Percentiles rank a stretch among this genome's conserved stretches.
Conservation (phyloP, 2,329 filamentous ascomycete species). For the Aureobasidium sp. region DNA sequence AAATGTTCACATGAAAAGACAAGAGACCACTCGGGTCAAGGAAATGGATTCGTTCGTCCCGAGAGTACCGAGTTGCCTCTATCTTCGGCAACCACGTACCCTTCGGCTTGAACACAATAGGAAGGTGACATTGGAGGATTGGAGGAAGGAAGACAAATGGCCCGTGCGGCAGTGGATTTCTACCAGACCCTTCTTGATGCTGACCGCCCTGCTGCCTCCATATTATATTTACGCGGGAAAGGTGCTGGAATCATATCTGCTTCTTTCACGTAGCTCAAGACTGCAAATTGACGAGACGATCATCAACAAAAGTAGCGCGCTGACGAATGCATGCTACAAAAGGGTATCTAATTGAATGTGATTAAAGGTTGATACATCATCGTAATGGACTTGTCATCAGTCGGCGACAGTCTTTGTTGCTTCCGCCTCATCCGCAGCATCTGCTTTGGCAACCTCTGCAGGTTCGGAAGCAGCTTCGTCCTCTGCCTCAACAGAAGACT, state of each 20-base stretch:
- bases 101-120: not conserved
- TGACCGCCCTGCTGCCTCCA: not conserved
- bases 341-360: conserved; percentile 4
- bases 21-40: not conserved
- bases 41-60: not conserved
- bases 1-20: not conserved
- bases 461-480: conserved; percentile 16
- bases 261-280: no score
- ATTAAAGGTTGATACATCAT: not conserved
- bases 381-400: not conserved
- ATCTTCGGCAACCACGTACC: not conserved
- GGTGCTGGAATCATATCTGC: not conserved
- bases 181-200: not conserved
- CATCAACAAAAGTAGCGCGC: not conserved
- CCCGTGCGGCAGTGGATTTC: not conserved
- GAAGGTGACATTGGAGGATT: conserved; percentile 4
- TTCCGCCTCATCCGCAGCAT: conserved; percentile 13
- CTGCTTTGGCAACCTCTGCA: conserved; percentile 15
- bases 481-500: not conserved
- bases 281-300: not conserved
- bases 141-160: not conserved
- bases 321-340: not conserved
- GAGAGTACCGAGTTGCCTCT: not conserved
- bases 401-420: conserved; percentile 15
- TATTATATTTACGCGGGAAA: not conserved